phyloP scores from a whole-genome alignment of 2,329 filamentous ascomycete species.

The Purpureocillium lavendulum region DNA sequence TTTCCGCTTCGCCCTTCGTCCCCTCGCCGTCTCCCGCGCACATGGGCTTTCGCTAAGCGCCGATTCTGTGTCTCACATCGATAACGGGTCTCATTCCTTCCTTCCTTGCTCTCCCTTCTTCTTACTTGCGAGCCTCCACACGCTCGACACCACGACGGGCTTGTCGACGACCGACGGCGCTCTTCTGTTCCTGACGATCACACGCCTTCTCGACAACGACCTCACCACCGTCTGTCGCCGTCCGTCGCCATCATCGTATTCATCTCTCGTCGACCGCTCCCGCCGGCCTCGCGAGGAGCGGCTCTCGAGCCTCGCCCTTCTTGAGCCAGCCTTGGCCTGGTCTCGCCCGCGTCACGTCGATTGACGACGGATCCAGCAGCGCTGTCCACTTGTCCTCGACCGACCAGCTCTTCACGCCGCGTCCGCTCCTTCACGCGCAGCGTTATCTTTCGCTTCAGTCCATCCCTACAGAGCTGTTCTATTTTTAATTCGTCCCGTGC shows the following conservation, averaged over 20 bases:
- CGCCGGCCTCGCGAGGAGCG: constrained; percentile 4
- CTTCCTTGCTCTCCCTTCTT: constrained; percentile 6
- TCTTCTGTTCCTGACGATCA: constrained; percentile 9
- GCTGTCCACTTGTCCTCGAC: constrained; percentile 32
- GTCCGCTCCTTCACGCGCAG: constrained; percentile 7
- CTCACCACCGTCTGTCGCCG: constrained; percentile 1
- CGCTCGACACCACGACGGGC: constrained; percentile 9
- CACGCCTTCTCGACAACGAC: constrained; percentile 2
- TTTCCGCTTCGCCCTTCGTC: constrained; percentile 1
- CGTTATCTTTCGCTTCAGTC: constrained; percentile 6
- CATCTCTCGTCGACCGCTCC: not conserved
- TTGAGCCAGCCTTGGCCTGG: constrained; percentile 10
- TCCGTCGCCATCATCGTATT: not conserved
- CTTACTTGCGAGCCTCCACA: constrained; percentile 9
- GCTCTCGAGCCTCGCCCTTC: constrained; percentile 3
- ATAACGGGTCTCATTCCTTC: constrained; percentile 14
- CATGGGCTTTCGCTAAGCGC: constrained; percentile 10
- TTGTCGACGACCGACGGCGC: constrained; percentile 7
- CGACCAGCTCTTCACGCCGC: not conserved
- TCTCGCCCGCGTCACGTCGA: constrained; percentile 10
- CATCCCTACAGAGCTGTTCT: constrained; percentile 9
- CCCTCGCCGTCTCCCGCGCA: constrained; percentile 4
- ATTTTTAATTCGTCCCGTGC: not conserved
- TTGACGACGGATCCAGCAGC: constrained; percentile 42
- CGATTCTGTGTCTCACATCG: constrained; percentile 12